Conservation (phyloP, 2,329 filamentous ascomycete genomes). For the Diaporthe amygdali region DNA sequence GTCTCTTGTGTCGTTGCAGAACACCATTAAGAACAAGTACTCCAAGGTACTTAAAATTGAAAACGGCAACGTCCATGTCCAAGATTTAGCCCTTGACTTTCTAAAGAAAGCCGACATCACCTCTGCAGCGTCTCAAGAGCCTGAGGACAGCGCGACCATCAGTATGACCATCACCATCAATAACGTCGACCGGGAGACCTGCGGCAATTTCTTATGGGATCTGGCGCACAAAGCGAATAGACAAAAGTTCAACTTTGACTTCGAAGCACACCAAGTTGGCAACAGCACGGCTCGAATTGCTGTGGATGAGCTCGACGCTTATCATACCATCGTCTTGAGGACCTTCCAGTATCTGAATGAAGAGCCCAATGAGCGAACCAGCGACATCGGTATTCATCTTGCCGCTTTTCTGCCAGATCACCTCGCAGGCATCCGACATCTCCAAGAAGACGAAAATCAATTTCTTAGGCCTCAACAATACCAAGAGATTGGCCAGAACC, state of each 20-base stretch:
- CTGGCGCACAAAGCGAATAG: slow-evolving; percentile 32
- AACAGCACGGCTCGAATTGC: slow-evolving; percentile 25
- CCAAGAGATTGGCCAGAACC: slow-evolving; percentile 28
- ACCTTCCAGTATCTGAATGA: slow-evolving; percentile 29
- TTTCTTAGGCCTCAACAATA: slow-evolving; percentile 20
- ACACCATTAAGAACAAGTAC: slow-evolving; percentile 33
- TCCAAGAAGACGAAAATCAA: slow-evolving; percentile 27
- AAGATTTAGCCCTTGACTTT: slow-evolving; percentile 28
- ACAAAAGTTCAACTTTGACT: slow-evolving; percentile 33
- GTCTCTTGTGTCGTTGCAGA: slow-evolving; percentile 28
- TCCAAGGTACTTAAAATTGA: slow-evolving; percentile 29
- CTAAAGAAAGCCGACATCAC: slow-evolving; percentile 25
- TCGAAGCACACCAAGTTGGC: slow-evolving; percentile 26
- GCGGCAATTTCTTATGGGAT: slow-evolving; percentile 33
- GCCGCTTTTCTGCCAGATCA: slow-evolving; percentile 29
- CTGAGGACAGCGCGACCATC: slow-evolving; percentile 27
- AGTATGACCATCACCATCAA: slow-evolving; percentile 34
- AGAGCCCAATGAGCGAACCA: slow-evolving; percentile 25
- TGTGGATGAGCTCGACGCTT: slow-evolving; percentile 32
- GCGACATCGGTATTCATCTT: slow-evolving; percentile 28
- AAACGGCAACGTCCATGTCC: slow-evolving; percentile 24
- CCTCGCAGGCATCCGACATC: slow-evolving; percentile 21
- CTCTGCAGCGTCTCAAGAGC: not conserved
- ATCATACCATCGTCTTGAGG: slow-evolving; percentile 30
- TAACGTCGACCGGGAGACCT: slow-evolving; percentile 32